These are phyloP conservation scores for Lyophyllum atratum DNA, from an alignment of 768 basidiomycete species.

Conservation along the genomic window DNA sequence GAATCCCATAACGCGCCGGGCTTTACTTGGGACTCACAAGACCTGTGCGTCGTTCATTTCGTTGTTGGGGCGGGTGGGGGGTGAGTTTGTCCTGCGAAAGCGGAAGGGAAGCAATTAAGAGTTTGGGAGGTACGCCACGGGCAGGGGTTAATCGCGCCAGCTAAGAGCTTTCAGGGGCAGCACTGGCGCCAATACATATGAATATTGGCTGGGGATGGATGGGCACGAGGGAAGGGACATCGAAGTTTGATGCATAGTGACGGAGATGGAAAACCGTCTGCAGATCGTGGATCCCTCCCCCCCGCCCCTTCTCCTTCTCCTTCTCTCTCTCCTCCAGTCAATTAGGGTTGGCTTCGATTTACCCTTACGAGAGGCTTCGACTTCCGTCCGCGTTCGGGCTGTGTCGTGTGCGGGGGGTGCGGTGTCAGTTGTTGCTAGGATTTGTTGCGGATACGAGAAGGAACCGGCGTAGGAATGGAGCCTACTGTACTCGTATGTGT, in stretches of 20 bases:
- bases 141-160: slow-evolving; percentile 12
- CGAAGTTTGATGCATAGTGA: slow-evolving; percentile 19
- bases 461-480: background rate
- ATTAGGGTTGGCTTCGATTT: too few relatives aligned
- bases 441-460: background rate
- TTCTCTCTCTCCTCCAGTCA: background rate
- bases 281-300: background rate
- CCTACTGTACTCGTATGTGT: slow-evolving; percentile 11
- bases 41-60: slow-evolving; percentile 7
- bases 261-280: slow-evolving; percentile 13
- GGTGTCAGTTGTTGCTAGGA: slow-evolving; percentile 7
- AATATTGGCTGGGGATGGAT: background rate
- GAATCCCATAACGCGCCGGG: too few relatives aligned
- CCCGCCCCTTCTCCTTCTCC: background rate
- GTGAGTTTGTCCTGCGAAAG: background rate
- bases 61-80: background rate
- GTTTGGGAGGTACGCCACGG: slow-evolving; percentile 8
- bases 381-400: slow-evolving; percentile 7
- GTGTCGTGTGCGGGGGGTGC: slow-evolving; percentile 1
- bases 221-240: background rate
- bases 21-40: slow-evolving; percentile 11
- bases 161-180: slow-evolving; percentile 15
- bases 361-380: slow-evolving; percentile 1
- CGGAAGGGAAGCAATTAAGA: slow-evolving; percentile 3
- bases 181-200: background rate